Conservation (phyloP, 2,329 filamentous ascomycete genomes). For the Ophiosphaerella narmari region DNA sequence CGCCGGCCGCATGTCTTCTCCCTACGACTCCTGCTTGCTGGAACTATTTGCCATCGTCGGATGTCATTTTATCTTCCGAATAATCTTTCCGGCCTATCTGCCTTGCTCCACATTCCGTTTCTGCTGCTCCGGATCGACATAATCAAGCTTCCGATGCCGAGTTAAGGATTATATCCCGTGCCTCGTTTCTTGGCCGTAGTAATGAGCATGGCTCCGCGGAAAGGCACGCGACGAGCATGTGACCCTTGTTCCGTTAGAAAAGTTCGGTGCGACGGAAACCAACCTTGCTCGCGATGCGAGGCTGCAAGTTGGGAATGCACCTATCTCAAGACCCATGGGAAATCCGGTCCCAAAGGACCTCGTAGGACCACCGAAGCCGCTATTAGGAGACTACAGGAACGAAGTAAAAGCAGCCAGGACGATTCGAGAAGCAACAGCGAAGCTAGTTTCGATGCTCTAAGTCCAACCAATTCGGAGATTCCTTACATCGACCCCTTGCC, state of each 20-base stretch:
- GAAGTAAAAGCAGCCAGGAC: constrained; percentile 30
- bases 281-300: constrained; percentile 39
- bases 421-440: constrained; percentile 39
- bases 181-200: constrained; percentile 17
- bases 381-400: constrained; percentile 39
- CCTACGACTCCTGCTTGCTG: constrained; percentile 16
- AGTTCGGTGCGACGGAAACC: constrained; percentile 41
- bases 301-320: constrained; percentile 45
- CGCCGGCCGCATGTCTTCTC: constrained; percentile 29
- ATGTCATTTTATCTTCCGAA: constrained; percentile 13
- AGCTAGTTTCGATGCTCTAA: constrained; percentile 37
- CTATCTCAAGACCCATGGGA: constrained; percentile 43
- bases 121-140: constrained; percentile 5
- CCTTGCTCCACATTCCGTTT: constrained; percentile 8
- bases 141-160: constrained; percentile 24
- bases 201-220: constrained; percentile 39
- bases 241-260: constrained; percentile 44
- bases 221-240: constrained; percentile 43
- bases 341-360: constrained; percentile 43
- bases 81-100: constrained; percentile 9
- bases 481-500: constrained; percentile 30
- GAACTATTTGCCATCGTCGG: constrained; percentile 4
- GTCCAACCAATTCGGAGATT: constrained; percentile 33
- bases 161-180: constrained; percentile 20
- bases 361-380: constrained; percentile 41